phyloP scores from a whole-genome alignment of 2,329 filamentous ascomycete species.

The Pyrenophora seminiperda region DNA sequence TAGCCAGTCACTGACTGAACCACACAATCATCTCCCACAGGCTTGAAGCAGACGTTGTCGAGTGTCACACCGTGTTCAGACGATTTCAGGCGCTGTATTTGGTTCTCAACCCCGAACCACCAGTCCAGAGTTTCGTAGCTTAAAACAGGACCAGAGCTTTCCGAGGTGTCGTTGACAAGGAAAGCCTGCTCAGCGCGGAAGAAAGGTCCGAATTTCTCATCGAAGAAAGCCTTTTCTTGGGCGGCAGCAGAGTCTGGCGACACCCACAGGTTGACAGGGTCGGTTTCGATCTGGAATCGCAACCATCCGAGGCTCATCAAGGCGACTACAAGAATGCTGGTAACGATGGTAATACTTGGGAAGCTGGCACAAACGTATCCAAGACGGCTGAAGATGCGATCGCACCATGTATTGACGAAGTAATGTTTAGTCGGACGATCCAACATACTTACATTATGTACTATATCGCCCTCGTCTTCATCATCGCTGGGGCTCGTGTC shows the following conservation, averaged over 20 bases:
- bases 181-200: constrained; percentile 94
- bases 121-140: constrained; percentile 86
- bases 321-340: constrained; percentile 74
- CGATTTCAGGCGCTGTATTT: constrained; percentile 74
- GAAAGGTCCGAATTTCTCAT: constrained; percentile 90
- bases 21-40: constrained; percentile 85
- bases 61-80: constrained; percentile 70
- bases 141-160: constrained; percentile 74
- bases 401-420: constrained; percentile 80
- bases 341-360: constrained; percentile 79
- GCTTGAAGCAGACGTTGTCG: constrained; percentile 91
- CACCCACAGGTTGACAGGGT: constrained; percentile 95
- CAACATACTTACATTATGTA: constrained; percentile 75
- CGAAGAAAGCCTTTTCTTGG: constrained; percentile 92
- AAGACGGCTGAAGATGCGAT: constrained; percentile 77
- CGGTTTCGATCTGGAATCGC: constrained; percentile 83
- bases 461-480: constrained; percentile 87
- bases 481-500: constrained; percentile 85
- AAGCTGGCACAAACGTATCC: constrained; percentile 82
- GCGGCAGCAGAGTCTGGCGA: constrained; percentile 89
- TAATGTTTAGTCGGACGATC: constrained; percentile 82
- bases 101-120: constrained; percentile 91
- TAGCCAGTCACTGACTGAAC: constrained; percentile 92
- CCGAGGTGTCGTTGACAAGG: constrained; percentile 81
- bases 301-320: constrained; percentile 87